Base-by-base conservation (phyloP, 352 stramenopile species). In the Phytophthora pinifolia region DNA sequence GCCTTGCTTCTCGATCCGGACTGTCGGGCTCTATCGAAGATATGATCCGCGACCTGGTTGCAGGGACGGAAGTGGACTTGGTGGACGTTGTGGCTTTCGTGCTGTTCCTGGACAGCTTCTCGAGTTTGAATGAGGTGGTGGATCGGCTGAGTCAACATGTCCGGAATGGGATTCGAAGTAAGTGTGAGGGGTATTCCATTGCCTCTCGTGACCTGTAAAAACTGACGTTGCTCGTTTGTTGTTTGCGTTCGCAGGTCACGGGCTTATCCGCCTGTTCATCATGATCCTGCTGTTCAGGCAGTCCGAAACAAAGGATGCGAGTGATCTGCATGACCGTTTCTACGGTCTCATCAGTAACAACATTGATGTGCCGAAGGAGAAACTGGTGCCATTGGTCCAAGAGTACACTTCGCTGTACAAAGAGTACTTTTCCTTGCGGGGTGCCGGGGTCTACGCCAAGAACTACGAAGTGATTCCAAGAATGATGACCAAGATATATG, bases 81-180 rank as follows among this genome's bases (percentile, higher is more conserved):
- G 72, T 78, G 5, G 82, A 92, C 30, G 47, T 88, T 1, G 58
- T 89, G 34, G 62, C 79, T 2, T 92, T 92, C 38, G 68, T 86
- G 18, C 48, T 92, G 38, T 90, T 89, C 44, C 32, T 90, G 15
- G 79, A 89, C 27, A 80, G 58, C 15, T 90, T 90, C 47, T 76
- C 79, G 39, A 86, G 62, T 43, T 31, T 90, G 18, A 79, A 84
- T 20, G 69, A 84, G 57, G 64, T 92, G 33, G 44, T 87, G 20
- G 70, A 82, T 45, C 67, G 69, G 8, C 42, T 90, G n/a, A 77
- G 61, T 22, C 62, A 75, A 17, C 65, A 76, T 34, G 56, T 79
- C 20, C 73, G 72, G 41, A 75, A 72, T 36, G 62, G 62, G 6
- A 62, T 65, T 7, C 69, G 81, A 70, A 67, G 80, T 90, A 58